Conservation (phyloP, 441 rosid genomes). For the Syzygium malaccense region DNA sequence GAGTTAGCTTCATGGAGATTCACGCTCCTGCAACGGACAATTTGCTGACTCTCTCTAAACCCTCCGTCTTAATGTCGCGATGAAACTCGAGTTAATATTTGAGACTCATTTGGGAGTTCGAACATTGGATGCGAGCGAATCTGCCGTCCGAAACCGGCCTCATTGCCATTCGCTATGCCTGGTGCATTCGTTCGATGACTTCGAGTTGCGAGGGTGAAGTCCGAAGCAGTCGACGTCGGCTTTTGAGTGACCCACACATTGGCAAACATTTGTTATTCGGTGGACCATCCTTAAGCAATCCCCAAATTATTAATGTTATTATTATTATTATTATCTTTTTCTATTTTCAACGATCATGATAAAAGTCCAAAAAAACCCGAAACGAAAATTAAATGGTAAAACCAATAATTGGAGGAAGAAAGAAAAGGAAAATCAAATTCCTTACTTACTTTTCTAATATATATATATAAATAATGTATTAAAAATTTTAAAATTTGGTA, state of each 20-base stretch:
- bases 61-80: fast-evolving
- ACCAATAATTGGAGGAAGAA: neutral
- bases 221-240: neutral
- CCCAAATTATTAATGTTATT: neutral
- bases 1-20: neutral
- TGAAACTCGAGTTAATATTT: neutral
- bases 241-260: neutral
- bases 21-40: fast-evolving
- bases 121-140: neutral
- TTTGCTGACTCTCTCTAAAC: neutral
- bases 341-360: neutral
- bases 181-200: neutral
- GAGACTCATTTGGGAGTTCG: neutral
- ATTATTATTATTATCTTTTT: neutral
- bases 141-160: neutral
- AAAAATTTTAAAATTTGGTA: no score
- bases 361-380: neutral
- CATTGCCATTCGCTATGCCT: neutral
- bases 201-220: neutral
- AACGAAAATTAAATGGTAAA: neutral
- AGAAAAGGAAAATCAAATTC: neutral
- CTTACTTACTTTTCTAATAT: neutral
- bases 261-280: neutral
- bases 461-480: neutral
- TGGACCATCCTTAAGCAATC: neutral